Evolutionary conservation across 345 rosid genomes (phyloP).

Genomic region (Abelmoschus esculentus): DNA sequence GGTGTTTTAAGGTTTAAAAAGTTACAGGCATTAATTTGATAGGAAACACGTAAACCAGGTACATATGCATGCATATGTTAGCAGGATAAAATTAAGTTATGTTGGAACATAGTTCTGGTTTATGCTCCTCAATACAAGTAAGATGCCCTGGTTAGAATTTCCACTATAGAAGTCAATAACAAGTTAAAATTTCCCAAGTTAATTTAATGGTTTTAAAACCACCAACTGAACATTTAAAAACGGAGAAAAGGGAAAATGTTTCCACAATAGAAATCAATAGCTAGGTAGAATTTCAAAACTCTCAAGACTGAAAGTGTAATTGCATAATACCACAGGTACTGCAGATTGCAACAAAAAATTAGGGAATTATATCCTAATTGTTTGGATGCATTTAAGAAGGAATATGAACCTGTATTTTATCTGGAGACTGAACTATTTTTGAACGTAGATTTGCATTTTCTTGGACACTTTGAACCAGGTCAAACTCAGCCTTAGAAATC

Average conservation of each 20-base stretch:
- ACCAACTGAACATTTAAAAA: neutral
- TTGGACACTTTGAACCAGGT: constrained; percentile 71
- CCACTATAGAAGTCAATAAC: neutral
- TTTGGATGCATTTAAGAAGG: no score
- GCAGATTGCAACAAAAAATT: no score
- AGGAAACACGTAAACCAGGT: neutral
- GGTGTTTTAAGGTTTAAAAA: neutral
- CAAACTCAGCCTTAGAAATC: constrained; percentile 76
- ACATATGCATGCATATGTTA: neutral
- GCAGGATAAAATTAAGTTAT: neutral
- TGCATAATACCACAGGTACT: neutral
- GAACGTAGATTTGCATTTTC: constrained; percentile 74
- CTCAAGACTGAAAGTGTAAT: neutral
- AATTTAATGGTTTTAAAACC: neutral
- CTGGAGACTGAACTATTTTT: constrained; percentile 89
- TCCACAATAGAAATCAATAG: neutral
- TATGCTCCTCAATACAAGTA: neutral
- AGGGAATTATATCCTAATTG: no score
- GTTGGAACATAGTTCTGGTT: neutral
- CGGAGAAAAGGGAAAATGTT: no score
- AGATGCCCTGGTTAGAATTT: neutral
- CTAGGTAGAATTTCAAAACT: neutral
- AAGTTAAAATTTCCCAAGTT: neutral
- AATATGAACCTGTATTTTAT: constrained; percentile 66
- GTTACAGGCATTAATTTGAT: neutral